Conservation (phyloP, 495 filamentous ascomycete species). For the Amorphotheca resinae region DNA sequence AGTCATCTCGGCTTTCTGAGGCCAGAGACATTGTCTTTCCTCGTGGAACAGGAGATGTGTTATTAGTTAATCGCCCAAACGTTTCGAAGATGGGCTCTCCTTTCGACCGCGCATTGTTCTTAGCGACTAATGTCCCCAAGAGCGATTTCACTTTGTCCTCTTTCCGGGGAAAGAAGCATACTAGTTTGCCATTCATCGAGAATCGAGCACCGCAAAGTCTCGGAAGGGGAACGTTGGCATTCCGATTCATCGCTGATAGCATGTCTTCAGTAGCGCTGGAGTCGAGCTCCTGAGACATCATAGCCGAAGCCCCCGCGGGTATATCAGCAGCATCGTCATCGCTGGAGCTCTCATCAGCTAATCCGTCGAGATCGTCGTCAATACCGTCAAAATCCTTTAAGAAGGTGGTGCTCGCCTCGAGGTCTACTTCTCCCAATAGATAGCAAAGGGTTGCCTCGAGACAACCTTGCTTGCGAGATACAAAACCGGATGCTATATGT, state of each 20-base stretch:
- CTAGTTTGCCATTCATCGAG: conserved; percentile 62
- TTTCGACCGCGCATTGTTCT: conserved; percentile 47
- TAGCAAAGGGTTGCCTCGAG: conserved; percentile 74
- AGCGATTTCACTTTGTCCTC: conserved; percentile 56
- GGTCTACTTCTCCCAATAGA: conserved; percentile 68
- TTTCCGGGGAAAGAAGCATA: conserved; percentile 81
- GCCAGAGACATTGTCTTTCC: conserved; percentile 28
- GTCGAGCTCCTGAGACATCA: conserved; percentile 43
- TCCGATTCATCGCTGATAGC: conserved; percentile 47
- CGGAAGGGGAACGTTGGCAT: conserved; percentile 65
- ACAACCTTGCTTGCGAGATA: conserved; percentile 58
- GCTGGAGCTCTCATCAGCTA: conserved; percentile 60
- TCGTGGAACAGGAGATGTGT: conserved; percentile 33
- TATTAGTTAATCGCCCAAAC: conserved; percentile 62
- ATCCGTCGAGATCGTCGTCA: conserved; percentile 44
- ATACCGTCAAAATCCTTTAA: conserved; percentile 47
- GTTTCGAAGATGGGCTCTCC: conserved; percentile 68
- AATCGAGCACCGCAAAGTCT: conserved; percentile 66
- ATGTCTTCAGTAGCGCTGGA: conserved; percentile 36
- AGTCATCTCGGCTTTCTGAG: conserved; percentile 34
- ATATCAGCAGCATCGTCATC: conserved; percentile 71
- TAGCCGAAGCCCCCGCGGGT: conserved; percentile 34
- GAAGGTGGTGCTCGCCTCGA: conserved; percentile 61
- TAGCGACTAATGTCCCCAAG: conserved; percentile 47
- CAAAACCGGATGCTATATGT: conserved; percentile 55